Evolutionary conservation across 1,139 yeast species (phyloP), one percentile per base, ranked within the genome.

Genomic region (Saccharomyces hybrid): DNA sequence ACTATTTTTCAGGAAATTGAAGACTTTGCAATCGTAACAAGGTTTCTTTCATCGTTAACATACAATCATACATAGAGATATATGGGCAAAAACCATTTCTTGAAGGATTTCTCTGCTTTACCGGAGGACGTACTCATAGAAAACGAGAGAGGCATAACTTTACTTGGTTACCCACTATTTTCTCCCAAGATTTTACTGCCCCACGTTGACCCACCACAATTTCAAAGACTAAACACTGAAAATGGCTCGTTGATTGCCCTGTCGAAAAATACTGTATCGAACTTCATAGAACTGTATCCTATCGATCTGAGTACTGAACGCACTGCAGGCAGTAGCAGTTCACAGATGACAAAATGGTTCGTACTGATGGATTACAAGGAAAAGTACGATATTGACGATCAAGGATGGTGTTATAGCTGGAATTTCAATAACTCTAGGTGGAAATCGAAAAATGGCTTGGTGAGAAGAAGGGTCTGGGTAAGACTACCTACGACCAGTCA

Each of bases 361-460:
- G 81, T 83, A 3, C 64, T 82, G 53, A 83, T 84, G 88, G 64
- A 64, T 44, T 57, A 55, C 46, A 55, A 57, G 16, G 70, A 76
- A 46, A 75, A 75, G 49, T 82, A 80, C 58, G 80, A 71, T 54
- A 79, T 80, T 23, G 91, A 84, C 63, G 88, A 84, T 58, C 83
- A 82, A 62, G 91, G 91, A 2, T 85, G 90, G 90, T 69, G 77
- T 20, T 85, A 85, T 64, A 77, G 85, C 42, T 70, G 74, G 59
- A 57, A 75, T 32, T 84, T 83, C 61, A 70, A 71, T 5, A 75
- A 79, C 51, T 64, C 63, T 6, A 68, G 73, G 52, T 85, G 91
- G 91, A 78, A 79, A 62, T 88, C 88, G 1, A 75, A 75, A 52
- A 80, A 79, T 49, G 75, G 77, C 46, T 71, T 80, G 61, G 83